phyloP scores from a whole-genome alignment of 371 early-diverging fungal genomes.

The Rhizomucor pusillus region DNA sequence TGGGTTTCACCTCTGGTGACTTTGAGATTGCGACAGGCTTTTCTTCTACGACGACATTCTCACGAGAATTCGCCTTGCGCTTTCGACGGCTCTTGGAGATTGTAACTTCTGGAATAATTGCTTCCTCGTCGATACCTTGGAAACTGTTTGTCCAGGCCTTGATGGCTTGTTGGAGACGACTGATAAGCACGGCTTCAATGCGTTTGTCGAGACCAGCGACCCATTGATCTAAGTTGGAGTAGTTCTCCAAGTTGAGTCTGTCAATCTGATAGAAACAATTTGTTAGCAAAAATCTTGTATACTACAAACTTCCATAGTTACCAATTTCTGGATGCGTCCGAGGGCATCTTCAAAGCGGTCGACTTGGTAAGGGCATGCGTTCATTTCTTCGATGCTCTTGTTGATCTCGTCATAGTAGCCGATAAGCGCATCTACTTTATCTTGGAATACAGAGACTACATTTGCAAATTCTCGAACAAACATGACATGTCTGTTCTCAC shows the following conservation, averaged over 20 bases:
- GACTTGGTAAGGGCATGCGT: conserved; percentile 73
- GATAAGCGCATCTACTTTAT: conserved; percentile 87
- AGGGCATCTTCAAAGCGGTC: conserved; percentile 70
- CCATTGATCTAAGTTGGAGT: conserved; percentile 92
- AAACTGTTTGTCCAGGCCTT: conserved; percentile 76
- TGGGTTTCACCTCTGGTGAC: conserved; percentile 57
- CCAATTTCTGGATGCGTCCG: conserved; percentile 81
- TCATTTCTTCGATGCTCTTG: conserved; percentile 77
- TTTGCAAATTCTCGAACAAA: conserved; percentile 95
- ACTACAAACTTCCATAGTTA: conserved; percentile 14
- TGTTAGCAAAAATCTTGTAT: conserved; percentile 7
- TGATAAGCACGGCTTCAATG: conserved; percentile 78
- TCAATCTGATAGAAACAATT: conserved; percentile 60
- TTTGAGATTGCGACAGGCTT: conserved; percentile 35
- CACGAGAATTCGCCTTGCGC: conserved; percentile 51
- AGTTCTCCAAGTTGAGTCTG: conserved; percentile 89
- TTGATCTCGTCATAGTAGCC: conserved; percentile 81
- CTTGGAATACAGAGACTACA: conserved; percentile 91
- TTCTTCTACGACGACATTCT: conserved; percentile 35
- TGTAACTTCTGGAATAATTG: conserved; percentile 39
- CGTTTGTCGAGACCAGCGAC: conserved; percentile 78
- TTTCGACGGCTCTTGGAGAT: conserved; percentile 48
- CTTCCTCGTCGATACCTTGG: conserved; percentile 57
- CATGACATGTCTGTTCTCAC: conserved; percentile 85
- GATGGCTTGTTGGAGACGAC: conserved; percentile 79